Evolutionary conservation across 108 stramenopile genomes (phyloP).

Genomic region (Aureococcus anophagefferens): DNA sequence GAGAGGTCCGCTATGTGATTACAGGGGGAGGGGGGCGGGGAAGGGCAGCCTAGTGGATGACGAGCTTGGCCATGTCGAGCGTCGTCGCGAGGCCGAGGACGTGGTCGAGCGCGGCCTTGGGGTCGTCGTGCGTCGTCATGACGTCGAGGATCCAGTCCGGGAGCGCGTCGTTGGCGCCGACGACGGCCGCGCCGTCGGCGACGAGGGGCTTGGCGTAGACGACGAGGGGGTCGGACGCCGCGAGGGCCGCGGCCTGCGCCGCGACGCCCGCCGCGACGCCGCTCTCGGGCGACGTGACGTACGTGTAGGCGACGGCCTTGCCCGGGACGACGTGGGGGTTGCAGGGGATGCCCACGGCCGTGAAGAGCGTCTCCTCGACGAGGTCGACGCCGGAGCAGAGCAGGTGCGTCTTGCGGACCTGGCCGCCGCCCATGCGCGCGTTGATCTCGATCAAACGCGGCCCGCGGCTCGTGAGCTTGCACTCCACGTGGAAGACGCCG

Average conservation of each 20-base stretch:
- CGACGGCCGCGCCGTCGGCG: background rate
- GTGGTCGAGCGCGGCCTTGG: background rate
- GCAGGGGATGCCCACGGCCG: constrained; percentile 10
- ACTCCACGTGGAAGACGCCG: constrained; percentile 17
- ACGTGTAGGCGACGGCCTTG: background rate
- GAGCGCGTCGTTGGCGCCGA: background rate
- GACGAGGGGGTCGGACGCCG: background rate
- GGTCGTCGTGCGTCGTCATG: background rate
- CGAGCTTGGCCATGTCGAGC: too few species aligned
- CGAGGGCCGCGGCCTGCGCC: background rate
- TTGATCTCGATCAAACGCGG: constrained; percentile 13
- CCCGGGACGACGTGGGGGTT: background rate
- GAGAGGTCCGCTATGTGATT: too few species aligned
- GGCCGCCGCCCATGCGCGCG: constrained; percentile 15
- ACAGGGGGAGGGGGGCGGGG: too few species aligned
- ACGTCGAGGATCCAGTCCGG: background rate
- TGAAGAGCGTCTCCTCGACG: constrained; percentile 7
- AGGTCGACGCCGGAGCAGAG: constrained; percentile 3
- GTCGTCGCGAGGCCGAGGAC: background rate
- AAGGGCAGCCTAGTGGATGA: too few species aligned
- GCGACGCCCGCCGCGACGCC: background rate
- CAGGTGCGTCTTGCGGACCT: constrained; percentile 4
- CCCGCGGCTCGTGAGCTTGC: constrained; percentile 6
- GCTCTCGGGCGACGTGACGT: background rate
- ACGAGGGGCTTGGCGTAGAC: background rate